Evolutionary conservation across 129 eudicot genomes (phyloP).

Genomic region (Tagetes patula): DNA sequence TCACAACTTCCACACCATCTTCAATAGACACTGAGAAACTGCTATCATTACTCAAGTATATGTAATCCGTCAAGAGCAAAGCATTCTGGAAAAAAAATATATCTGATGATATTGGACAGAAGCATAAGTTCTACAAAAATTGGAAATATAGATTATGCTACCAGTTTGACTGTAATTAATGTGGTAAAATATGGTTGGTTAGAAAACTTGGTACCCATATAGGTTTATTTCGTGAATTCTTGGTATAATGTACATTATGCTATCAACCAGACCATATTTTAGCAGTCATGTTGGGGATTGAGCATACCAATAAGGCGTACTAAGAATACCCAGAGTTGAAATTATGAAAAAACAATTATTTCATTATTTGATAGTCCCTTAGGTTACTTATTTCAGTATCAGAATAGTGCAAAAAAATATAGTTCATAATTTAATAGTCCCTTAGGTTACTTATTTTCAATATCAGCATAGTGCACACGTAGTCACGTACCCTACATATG

Average conservation of each 20-base stretch:
- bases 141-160: background rate
- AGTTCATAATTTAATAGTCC: background rate
- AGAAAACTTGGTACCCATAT: background rate
- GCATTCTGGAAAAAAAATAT: conserved; percentile 58
- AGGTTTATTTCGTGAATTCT: conserved; percentile 10
- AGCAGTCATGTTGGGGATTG: background rate
- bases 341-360: background rate
- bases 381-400: conserved; percentile 22
- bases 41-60: conserved; percentile 85
- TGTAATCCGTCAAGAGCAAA: conserved; percentile 66
- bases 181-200: conserved; percentile 1
- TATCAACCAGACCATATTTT: background rate
- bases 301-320: background rate
- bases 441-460: conserved; percentile 19
- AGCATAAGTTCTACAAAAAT: background rate
- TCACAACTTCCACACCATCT: conserved; percentile 76
- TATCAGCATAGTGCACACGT: conserved; percentile 9
- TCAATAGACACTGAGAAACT: conserved; percentile 66
- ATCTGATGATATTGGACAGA: conserved; percentile 4
- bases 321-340: background rate
- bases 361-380: background rate
- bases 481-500: conserved; percentile 16
- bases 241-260: background rate
- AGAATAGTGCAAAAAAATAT: background rate
- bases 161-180: background rate